Evolutionary conservation across 495 filamentous ascomycete genomes (phyloP).

Genomic region (Lichina pygmaea): DNA sequence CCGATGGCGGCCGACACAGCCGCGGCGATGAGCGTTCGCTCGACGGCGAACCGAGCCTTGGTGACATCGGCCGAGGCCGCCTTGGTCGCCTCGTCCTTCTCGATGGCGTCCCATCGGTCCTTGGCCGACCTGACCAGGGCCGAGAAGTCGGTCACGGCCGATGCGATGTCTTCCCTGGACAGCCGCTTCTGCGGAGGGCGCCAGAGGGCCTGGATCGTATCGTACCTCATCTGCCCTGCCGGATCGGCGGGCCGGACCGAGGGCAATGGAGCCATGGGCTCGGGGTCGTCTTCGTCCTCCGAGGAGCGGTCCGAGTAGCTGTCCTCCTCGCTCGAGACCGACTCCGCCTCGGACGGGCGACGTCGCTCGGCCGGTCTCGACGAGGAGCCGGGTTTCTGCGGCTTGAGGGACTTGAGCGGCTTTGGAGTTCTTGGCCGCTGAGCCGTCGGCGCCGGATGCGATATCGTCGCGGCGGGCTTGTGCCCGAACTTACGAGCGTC

Average conservation of each 20-base stretch:
- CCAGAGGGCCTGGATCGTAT: conserved; percentile 39
- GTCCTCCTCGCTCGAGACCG: conserved; percentile 8
- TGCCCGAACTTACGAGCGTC: too few relatives aligned
- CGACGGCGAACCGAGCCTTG: conserved; percentile 21
- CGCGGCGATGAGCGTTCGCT: conserved; percentile 28
- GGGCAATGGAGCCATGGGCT: conserved; percentile 22
- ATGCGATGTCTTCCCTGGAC: conserved; percentile 20
- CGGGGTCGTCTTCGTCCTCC: conserved; percentile 18
- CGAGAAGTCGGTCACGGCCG: conserved; percentile 27
- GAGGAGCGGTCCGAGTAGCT: conserved; percentile 17
- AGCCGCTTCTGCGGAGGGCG: conserved; percentile 21
- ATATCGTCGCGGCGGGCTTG: too few relatives aligned
- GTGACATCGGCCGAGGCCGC: conserved; percentile 20
- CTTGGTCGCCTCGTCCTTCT: conserved; percentile 25
- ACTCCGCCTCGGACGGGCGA: conserved; percentile 14
- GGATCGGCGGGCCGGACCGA: conserved; percentile 21
- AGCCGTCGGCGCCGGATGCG: neutral
- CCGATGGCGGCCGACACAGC: conserved; percentile 31
- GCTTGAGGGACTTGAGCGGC: neutral
- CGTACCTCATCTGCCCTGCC: conserved; percentile 28
- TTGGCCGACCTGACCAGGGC: conserved; percentile 33
- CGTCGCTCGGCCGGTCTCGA: conserved; percentile 11
- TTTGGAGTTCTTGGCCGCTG: neutral
- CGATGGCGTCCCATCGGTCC: conserved; percentile 31
- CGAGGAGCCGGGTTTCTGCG: neutral